Evolutionary conservation across 192 early-diverging fungal species (phyloP).

Genomic region (Spizellomyces punctatus): DNA sequence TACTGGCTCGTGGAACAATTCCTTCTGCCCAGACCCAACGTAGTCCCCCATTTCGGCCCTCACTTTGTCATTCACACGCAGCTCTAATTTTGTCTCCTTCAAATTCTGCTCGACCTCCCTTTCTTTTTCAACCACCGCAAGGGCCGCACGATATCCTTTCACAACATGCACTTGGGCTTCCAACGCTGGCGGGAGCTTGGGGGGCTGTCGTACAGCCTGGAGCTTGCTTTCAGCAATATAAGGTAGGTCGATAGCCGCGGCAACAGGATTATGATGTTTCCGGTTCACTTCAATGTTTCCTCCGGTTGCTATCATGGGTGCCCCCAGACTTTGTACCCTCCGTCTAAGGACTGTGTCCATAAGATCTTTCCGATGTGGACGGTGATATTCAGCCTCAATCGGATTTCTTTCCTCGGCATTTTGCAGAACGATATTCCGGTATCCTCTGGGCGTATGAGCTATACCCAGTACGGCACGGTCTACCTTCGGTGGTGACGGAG

Average conservation of each 20-base stretch:
- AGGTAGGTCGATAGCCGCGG: constrained; percentile 46
- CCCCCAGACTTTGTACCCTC: neutral
- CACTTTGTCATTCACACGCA: constrained; percentile 37
- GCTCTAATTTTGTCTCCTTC: constrained; percentile 2
- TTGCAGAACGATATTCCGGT: no score
- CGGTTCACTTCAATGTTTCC: neutral
- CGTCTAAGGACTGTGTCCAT: constrained; percentile 4
- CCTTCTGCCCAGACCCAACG: constrained; percentile 8
- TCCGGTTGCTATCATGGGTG: neutral
- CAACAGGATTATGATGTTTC: constrained; percentile 40
- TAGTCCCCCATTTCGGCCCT: constrained; percentile 15
- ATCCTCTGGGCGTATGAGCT: no score
- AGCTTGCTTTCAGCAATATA: constrained; percentile 10
- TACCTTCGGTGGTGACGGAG: no score
- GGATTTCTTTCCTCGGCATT: no score
- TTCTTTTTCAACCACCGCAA: constrained; percentile 15
- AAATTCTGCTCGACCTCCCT: constrained; percentile 8
- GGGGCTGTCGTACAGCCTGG: constrained; percentile 34
- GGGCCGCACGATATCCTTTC: constrained; percentile 8
- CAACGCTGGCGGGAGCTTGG: constrained; percentile 36
- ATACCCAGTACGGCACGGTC: no score
- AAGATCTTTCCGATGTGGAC: constrained; percentile 47
- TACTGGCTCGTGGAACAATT: constrained; percentile 24
- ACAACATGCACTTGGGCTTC: constrained; percentile 32
- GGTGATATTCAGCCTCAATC: constrained; percentile 12